These are phyloP conservation scores for Wilcoxina mikolae DNA, from an alignment of 495 filamentous ascomycete genomes.

Conservation along the genomic window DNA sequence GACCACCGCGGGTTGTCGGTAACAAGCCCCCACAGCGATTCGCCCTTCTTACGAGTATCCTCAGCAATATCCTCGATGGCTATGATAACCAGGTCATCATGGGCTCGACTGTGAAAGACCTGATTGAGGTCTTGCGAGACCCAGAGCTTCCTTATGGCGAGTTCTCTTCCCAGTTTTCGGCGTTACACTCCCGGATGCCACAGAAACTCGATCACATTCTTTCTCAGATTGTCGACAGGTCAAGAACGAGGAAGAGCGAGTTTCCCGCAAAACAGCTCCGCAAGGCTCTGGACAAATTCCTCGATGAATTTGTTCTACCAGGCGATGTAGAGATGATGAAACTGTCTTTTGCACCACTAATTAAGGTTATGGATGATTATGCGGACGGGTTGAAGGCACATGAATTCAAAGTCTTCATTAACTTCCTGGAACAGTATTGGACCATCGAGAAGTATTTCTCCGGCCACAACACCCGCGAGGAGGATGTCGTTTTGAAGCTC, in stretches of 20 bases:
- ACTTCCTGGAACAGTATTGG: conserved; percentile 63
- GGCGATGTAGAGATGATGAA: conserved; percentile 54
- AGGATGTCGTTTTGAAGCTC: conserved; percentile 86
- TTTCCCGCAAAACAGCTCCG: conserved; percentile 82
- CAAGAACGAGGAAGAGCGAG: conserved; percentile 58
- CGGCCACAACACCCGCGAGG: conserved; percentile 66
- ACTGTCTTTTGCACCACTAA: conserved; percentile 59
- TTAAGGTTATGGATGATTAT: conserved; percentile 69
- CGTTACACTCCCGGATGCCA: conserved; percentile 90
- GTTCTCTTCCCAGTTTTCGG: conserved; percentile 88
- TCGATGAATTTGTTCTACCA: conserved; percentile 67
- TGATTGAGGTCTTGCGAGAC: conserved; percentile 78
- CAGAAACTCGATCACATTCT: conserved; percentile 73
- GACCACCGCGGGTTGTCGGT: conserved; percentile 70
- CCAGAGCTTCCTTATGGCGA: conserved; percentile 89
- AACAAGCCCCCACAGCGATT: conserved; percentile 88
- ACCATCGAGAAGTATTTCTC: conserved; percentile 78
- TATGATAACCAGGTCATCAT: conserved; percentile 98
- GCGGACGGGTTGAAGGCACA: conserved; percentile 77
- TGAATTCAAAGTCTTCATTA: conserved; percentile 70
- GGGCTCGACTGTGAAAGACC: conserved; percentile 69
- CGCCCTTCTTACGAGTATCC: conserved; percentile 54
- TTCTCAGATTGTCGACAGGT: conserved; percentile 68
- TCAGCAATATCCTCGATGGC: conserved; percentile 79
- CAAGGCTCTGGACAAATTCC: conserved; percentile 71